Base-by-base conservation (phyloP, 2,329 filamentous ascomycete species). In the Clarireedia homoeocarpa region DNA sequence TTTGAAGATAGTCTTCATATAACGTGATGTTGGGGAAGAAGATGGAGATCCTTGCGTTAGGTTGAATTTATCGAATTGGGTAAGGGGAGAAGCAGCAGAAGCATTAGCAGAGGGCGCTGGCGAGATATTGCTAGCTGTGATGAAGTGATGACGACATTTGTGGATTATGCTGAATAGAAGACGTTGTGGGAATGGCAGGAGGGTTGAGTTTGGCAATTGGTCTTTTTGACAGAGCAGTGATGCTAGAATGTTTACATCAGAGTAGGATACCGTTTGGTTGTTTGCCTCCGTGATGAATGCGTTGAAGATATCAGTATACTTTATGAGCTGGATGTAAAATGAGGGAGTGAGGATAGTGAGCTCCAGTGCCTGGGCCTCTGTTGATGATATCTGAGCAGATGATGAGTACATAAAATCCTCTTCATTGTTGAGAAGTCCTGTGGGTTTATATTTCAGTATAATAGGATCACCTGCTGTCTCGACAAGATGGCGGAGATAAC, bases 281-380 rank as follows among this genome's bases (percentile, higher is more conserved):
- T 51, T 51, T 14, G 24, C 42, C 27, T 44, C 53, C 17, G 17
- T 44, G 0, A 53, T 34, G 10, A 53, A 23, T n/a, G 20, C 55
- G 30, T 40, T 12, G 9, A 53, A 3, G 9, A 39, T 23, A 12
- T 57, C 44, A 15, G 79, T 73, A 64, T 88, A 87, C 60, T 80
- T 76, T 0, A 83, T 74, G 48, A 88, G 83, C 27, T 84, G 77
- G 12, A 79, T 76, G 71, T 89, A 89, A 65, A 89, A 89, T 0
- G 72, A 74, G 0, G 86, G 85, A 0, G 82, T 85, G 20, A 86
- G 68, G 4, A 88, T 72, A 53, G 77, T 77, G 48, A 88, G 71
- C 45, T 80, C 78, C 5, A 86, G 51, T 68, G 58, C 42, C 23
- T 75, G 58, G 2, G 53, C 51, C 2, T 58, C 40, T 2, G 58